Evolutionary conservation across 148 eudicot genomes (phyloP).

Genomic region (Pouteria glomerata): DNA sequence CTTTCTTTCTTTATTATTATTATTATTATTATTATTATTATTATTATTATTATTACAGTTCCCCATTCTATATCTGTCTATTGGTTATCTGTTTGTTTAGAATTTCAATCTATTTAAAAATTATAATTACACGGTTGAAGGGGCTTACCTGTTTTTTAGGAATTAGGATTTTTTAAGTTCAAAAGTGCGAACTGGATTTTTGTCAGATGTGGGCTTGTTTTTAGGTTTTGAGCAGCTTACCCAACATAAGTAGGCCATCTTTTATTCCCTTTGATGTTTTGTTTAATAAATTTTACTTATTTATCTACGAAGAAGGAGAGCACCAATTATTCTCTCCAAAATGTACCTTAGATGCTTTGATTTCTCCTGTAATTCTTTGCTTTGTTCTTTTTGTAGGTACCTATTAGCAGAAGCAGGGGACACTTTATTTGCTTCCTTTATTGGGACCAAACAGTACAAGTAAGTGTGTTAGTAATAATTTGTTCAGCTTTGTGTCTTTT

Average conservation of each 20-base stretch:
- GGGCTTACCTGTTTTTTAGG: background rate
- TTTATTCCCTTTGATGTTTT: background rate
- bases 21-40: too few species aligned
- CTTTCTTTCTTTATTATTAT: too few species aligned
- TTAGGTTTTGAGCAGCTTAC: background rate
- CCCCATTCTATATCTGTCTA: background rate
- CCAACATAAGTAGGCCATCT: background rate
- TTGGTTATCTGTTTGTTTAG: background rate
- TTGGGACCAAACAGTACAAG: conserved; percentile 96
- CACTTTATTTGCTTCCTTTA: conserved; percentile 91
- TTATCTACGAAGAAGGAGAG: too few species aligned
- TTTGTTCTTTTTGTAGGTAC: conserved; percentile 47
- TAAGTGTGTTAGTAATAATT: conserved; percentile 32
- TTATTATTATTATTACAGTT: too few species aligned
- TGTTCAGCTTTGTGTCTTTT: background rate
- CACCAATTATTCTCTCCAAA: too few species aligned
- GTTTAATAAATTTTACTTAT: too few species aligned
- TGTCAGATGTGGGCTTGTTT: background rate
- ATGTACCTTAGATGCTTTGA: background rate
- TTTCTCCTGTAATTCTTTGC: conserved; percentile 7
- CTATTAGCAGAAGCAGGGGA: conserved; percentile 95
- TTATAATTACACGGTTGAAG: background rate
- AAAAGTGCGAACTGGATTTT: background rate
- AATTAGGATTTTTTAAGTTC: background rate
- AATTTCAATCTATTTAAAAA: background rate